Conservation (phyloP, 345 rosid species). For the Nephelium lappaceum region DNA sequence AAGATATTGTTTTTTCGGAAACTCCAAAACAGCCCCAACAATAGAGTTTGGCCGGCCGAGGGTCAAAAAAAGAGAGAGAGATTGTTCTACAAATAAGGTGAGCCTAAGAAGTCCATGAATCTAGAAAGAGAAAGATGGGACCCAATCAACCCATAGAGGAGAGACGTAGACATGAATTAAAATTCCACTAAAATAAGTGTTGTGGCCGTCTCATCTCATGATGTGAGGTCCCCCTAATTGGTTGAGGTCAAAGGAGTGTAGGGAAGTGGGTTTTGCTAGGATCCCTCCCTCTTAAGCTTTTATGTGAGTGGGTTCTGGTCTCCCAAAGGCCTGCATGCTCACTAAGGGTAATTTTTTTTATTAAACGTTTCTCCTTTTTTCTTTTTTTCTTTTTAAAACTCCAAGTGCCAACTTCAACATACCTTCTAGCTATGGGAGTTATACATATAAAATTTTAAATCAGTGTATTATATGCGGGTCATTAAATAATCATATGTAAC, state of each 20-base stretch:
- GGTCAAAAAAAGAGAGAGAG: neutral
- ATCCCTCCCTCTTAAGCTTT: neutral
- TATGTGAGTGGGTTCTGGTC: slow-evolving; percentile 35
- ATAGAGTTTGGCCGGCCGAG: neutral
- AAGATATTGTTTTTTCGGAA: neutral
- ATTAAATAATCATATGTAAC: too few species aligned
- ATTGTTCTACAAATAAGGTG: neutral
- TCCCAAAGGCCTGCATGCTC: slow-evolving; percentile 43
- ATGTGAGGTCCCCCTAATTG: slow-evolving; percentile 40
- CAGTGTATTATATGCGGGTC: too few species aligned
- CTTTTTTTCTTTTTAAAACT: neutral
- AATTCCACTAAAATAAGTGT: slow-evolving; percentile 31
- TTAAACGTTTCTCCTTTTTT: neutral
- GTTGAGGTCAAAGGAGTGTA: slow-evolving; percentile 36
- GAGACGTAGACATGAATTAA: slow-evolving; percentile 22
- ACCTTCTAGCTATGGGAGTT: too few species aligned
- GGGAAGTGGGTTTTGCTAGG: slow-evolving; percentile 36
- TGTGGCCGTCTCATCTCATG: slow-evolving; percentile 18
- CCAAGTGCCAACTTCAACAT: too few species aligned
- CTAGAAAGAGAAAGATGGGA: slow-evolving; percentile 17
- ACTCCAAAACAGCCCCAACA: neutral
- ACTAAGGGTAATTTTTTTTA: neutral
- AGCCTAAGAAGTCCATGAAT: neutral
- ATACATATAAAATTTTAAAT: too few species aligned
- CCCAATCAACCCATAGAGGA: slow-evolving; percentile 2